Evolutionary conservation across 495 filamentous ascomycete genomes (phyloP).

Genomic region (Neurospora sp.): DNA sequence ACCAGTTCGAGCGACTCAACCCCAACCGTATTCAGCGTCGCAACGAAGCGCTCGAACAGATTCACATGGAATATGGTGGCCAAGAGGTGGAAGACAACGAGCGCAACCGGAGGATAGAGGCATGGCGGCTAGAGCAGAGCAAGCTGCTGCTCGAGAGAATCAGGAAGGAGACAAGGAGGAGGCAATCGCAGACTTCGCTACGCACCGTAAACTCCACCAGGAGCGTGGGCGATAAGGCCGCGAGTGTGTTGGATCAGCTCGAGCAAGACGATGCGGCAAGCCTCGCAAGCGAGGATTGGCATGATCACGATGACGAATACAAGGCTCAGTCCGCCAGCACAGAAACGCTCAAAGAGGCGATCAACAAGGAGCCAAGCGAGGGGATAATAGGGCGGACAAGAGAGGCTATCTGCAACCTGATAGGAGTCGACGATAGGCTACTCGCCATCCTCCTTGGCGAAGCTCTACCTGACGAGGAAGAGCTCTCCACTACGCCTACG

Average conservation of each 20-base stretch:
- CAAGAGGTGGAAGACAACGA: constrained; percentile 53
- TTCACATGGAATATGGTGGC: constrained; percentile 43
- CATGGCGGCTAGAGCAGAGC: constrained; percentile 89
- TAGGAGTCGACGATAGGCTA: constrained; percentile 81
- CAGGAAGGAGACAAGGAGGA: constrained; percentile 67
- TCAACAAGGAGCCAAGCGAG: constrained; percentile 33
- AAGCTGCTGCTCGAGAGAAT: constrained; percentile 77
- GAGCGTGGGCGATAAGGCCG: constrained; percentile 10
- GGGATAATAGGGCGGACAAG: constrained; percentile 71
- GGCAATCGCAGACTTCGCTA: constrained; percentile 29
- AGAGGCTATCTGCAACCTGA: constrained; percentile 75
- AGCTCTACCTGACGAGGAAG: constrained; percentile 51
- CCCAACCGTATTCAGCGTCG: constrained; percentile 58
- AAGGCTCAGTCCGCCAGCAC: background rate
- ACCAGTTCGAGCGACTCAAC: constrained; percentile 76
- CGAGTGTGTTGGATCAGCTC: constrained; percentile 11
- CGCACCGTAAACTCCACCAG: constrained; percentile 4
- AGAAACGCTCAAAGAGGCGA: constrained; percentile 9
- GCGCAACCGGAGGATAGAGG: constrained; percentile 71
- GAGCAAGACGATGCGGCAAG: constrained; percentile 25
- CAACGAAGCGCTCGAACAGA: constrained; percentile 50
- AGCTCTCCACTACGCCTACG: constrained; percentile 33
- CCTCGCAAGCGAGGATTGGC: constrained; percentile 26
- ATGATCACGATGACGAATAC: constrained; percentile 26
- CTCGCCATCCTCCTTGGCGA: constrained; percentile 85